Evolutionary conservation across 805 yeast species (phyloP), one percentile per base, ranked within the genome.

Genomic region (Hanseniaspora meyeri): DNA sequence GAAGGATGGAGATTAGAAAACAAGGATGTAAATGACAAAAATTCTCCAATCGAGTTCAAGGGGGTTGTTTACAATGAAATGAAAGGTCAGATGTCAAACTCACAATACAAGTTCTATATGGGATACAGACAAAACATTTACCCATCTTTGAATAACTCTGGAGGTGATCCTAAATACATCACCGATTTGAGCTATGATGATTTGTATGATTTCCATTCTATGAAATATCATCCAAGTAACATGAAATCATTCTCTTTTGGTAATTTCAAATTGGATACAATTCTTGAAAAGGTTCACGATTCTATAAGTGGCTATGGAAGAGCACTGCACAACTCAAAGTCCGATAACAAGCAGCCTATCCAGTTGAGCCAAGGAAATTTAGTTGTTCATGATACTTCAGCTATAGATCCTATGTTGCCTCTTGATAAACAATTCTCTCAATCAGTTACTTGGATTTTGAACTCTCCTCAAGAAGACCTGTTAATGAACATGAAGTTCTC

Each of bases 1-100:
- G 98, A 93, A 71, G 98, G 98, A 39, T 93, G 98, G 98, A 81
- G 98, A 66, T 72, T 93, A 42, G 98, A 93, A 68, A 80, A 87
- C 61, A 78, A 77, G 54, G 76, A 74, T 54, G 69, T 81, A 6
- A 68, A 75, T 7, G 89, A 90, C 65, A 71, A 72, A 16, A 58
- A 63, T 0, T 75, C 87, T 14, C 85, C 87, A 1, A 65, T 93
- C 43, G 74, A 73, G 4, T 87, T 88, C 69, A 93, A 93, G 69
- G 98, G 98, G 48, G 98, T 93, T 37, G 98, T 93, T 2, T 93
- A 86, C 68, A 93, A 93, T 66, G 98, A 93, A 71, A 93, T 93
- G 98, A 93, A 93, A 70, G 98, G 98, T 9, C 97, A 91, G 69
- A 80, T 87, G 65, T 85, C 96, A 0, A 91, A 88, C 67, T 79